phyloP scores from a whole-genome alignment of 2,329 filamentous ascomycete species.

The Pestalotiopsis sp. region DNA sequence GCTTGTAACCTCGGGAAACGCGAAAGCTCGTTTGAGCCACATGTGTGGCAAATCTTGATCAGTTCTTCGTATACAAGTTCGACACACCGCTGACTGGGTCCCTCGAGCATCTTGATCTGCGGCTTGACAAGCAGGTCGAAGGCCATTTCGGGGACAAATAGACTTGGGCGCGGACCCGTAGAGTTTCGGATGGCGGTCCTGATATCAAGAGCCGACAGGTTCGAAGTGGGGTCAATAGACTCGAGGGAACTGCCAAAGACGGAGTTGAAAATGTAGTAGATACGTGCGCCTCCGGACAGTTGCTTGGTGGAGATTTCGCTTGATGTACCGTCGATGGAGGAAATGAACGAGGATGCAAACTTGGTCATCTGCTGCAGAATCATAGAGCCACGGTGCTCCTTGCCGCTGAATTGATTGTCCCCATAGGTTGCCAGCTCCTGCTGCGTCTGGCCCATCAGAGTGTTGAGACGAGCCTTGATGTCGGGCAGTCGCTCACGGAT shows the following conservation, averaged over 20 bases:
- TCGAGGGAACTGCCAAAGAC: slow-evolving; percentile 97
- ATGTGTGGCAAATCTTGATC: slow-evolving; percentile 99
- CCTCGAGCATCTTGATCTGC: slow-evolving; percentile 94
- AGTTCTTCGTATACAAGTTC: slow-evolving; percentile 98
- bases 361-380: slow-evolving; percentile 98
- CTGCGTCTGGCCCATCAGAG: slow-evolving; percentile 98
- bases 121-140: slow-evolving; percentile 98
- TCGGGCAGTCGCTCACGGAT: slow-evolving; percentile 95
- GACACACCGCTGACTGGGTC: slow-evolving; percentile 93
- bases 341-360: slow-evolving; percentile 96
- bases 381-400: slow-evolving; percentile 92
- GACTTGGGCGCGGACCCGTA: slow-evolving; percentile 88
- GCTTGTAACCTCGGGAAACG: slow-evolving; percentile 91
- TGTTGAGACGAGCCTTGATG: slow-evolving; percentile 97
- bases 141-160: slow-evolving; percentile 96
- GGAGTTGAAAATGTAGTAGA: slow-evolving; percentile 99
- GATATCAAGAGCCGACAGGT: slow-evolving; percentile 92
- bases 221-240: slow-evolving; percentile 93
- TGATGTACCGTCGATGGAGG: slow-evolving; percentile 97
- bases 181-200: slow-evolving; percentile 97
- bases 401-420: slow-evolving; percentile 95
- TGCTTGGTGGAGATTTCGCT: slow-evolving; percentile 99
- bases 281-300: slow-evolving; percentile 88
- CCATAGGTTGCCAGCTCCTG: slow-evolving; percentile 98
- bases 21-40: slow-evolving; percentile 90